Evolutionary conservation across 345 rosid species (phyloP).

Genomic region (Pistacia atlantica): DNA sequence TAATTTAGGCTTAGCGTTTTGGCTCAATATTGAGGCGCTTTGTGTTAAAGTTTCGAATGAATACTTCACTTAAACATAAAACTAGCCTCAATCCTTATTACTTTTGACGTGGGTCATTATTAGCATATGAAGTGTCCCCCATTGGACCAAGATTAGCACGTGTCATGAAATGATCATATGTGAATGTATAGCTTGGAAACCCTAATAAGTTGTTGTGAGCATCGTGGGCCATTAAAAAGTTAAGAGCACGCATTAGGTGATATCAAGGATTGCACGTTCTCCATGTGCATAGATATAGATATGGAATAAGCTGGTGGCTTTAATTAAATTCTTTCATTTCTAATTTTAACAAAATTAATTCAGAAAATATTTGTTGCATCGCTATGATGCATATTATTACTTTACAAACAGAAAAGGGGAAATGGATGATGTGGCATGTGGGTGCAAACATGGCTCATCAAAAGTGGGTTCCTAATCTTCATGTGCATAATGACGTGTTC

Average conservation of each 20-base stretch:
- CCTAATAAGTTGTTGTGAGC: neutral
- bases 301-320: neutral
- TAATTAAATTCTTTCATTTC: neutral
- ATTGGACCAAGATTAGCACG: neutral
- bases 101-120: neutral
- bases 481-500: slow-evolving; percentile 26
- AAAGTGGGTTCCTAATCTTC: neutral
- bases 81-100: too few relatives aligned
- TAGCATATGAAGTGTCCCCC: neutral
- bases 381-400: neutral
- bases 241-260: neutral
- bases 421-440: slow-evolving; percentile 9
- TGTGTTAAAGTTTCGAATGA: neutral
- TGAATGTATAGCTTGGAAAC: neutral
- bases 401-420: slow-evolving; percentile 17
- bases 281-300: slow-evolving; percentile 22
- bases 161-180: too few relatives aligned
- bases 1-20: too few relatives aligned
- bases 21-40: too few relatives aligned
- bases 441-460: slow-evolving; percentile 20
- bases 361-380: neutral
- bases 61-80: neutral
- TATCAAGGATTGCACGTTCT: slow-evolving; percentile 28
- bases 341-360: neutral
- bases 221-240: neutral